Evolutionary conservation across 352 stramenopile species (phyloP), one percentile per base, ranked within the genome.

Genomic region (Pythium folliculosum): DNA sequence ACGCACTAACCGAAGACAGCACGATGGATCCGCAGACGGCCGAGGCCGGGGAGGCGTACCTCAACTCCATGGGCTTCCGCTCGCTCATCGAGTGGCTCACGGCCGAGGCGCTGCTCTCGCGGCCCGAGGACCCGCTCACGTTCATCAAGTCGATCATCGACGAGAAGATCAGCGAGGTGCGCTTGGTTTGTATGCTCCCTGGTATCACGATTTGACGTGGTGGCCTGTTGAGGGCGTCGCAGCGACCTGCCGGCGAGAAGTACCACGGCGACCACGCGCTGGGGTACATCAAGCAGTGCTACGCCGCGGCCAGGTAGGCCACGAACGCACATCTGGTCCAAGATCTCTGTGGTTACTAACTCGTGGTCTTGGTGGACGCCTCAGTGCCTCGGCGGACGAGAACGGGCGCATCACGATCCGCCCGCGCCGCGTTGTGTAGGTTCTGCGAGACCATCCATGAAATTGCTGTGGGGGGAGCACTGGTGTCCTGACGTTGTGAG

Each of bases 81-180:
- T 94, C 88, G 50, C 78, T 97, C 48, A 92, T 96, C 65, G 91
- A 97, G 73, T 97, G 88, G 86, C 71, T 97, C 70, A 97, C 90
- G 27, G 91, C 91, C 1, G 91, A 97, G 57, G 78, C 86, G 30
- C 77, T 97, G 55, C 61, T 96, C 32, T 88, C 86, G 19, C 78
- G 89, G 48, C 89, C 91, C 0, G 85, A 96, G 21, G 91, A 97
- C 63, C 91, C 91, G 19, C 65, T 97, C n/a, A 75, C 69, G 12
- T 97, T 96, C 60, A 79, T 96, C 23, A 79, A 83, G 23, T 75
- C 82, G 14, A 76, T 97, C 44, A 65, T 94, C 17, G 83, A 95
- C 47, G 83, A 96, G 53, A 97, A 97, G 64, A 74, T 97, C 22
- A 73, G 60, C 27, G 82, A 92, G 77, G 87, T 95, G 21, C 22